Conservation (phyloP, 1,139 yeast species). For the Petasospora rhodanensis region DNA sequence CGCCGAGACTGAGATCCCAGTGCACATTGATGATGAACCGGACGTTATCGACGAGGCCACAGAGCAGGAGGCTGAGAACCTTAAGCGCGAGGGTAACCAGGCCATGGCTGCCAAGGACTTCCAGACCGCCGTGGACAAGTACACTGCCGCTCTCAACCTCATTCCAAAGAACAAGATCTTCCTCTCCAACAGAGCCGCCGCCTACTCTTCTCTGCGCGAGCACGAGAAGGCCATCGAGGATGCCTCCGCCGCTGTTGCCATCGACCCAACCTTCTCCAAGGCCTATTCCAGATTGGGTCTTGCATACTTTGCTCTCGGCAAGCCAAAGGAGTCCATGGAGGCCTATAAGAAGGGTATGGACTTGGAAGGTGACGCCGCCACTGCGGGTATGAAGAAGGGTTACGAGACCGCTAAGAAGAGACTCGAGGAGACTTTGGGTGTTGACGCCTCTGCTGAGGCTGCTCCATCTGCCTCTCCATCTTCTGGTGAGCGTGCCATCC, state of each 20-base stretch:
- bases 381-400: constrained; percentile 90
- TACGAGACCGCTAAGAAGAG: constrained; percentile 89
- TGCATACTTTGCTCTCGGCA: constrained; percentile 87
- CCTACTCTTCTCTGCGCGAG: constrained; percentile 73
- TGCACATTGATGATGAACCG: constrained; percentile 40
- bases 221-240: constrained; percentile 79
- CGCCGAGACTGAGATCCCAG: constrained; percentile 34
- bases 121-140: constrained; percentile 64
- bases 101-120: constrained; percentile 82
- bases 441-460: constrained; percentile 24
- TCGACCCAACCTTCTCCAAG: constrained; percentile 79
- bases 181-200: constrained; percentile 95
- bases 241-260: constrained; percentile 73
- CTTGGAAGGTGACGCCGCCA: constrained; percentile 77
- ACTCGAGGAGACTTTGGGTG: constrained; percentile 67
- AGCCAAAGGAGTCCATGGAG: constrained; percentile 81
- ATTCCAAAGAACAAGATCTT: constrained; percentile 76
- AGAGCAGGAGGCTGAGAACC: constrained; percentile 71
- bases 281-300: constrained; percentile 95
- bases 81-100: constrained; percentile 85
- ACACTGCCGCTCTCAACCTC: constrained; percentile 75
- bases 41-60: constrained; percentile 36
- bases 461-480: constrained; percentile 30
- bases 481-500: constrained; percentile 49
- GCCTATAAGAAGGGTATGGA: constrained; percentile 88